A percentile compares a stretch with the other conserved stretches of the same genome.
These are phyloP conservation scores for Ampelocalamus luodianensis DNA, from an alignment of 176 grass and related monocot genomes.

Conservation along the genomic window DNA sequence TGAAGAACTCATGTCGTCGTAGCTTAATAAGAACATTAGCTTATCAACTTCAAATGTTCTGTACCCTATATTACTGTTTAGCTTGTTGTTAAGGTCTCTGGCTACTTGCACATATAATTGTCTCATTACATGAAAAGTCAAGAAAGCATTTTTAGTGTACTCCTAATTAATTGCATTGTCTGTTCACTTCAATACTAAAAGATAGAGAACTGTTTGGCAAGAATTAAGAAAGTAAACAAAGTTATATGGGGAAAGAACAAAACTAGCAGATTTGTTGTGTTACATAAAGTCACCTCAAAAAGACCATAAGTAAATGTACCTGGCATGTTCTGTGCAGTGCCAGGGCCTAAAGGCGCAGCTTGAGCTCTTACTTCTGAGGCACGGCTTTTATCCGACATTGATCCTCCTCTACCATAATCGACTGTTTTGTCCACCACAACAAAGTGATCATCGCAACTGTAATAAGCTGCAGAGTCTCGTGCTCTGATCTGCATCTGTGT, in stretches of 20 bases:
- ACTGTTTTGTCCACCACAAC: constrained; percentile 92
- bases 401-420: constrained; percentile 76
- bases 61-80: background rate
- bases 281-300: background rate
- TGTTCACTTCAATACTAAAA: background rate
- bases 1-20: background rate
- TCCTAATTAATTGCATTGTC: constrained; percentile 2
- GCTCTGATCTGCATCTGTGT: constrained; percentile 72
- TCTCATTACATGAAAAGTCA: background rate
- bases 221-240: constrained; percentile 12
- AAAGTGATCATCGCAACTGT: constrained; percentile 97
- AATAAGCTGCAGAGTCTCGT: constrained; percentile 87
- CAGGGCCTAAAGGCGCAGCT: background rate
- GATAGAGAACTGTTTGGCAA: background rate
- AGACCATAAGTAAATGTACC: constrained; percentile 53
- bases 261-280: background rate
- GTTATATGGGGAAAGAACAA: background rate
- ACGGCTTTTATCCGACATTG: constrained; percentile 48
- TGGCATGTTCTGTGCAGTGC: constrained; percentile 27
- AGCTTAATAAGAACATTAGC: background rate
- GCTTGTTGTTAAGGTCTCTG: background rate
- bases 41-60: background rate
- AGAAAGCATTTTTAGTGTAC: background rate
- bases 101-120: background rate
- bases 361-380: constrained; percentile 50